Conservation (phyloP, 2,329 filamentous ascomycete genomes). For the Cytospora mali region DNA sequence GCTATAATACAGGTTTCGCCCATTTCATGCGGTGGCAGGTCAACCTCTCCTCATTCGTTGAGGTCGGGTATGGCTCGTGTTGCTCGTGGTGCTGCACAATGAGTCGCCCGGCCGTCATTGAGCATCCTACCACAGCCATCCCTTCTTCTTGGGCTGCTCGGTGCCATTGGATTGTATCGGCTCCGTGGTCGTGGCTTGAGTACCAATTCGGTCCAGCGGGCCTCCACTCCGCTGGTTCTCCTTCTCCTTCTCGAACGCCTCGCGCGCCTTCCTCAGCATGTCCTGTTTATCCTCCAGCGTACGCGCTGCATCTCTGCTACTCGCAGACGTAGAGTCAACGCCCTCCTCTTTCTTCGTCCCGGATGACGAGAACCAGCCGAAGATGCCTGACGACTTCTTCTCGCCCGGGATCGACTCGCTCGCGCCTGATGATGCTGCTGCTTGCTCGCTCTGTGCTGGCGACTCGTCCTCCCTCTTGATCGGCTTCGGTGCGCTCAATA, state of each 20-base stretch:
- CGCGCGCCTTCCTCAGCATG: slow-evolving; percentile 43
- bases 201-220: slow-evolving; percentile 52
- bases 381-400: slow-evolving; percentile 29
- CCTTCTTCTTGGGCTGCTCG: slow-evolving; percentile 46
- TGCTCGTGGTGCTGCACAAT: background rate
- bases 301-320: slow-evolving; percentile 39
- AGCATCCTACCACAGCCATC: slow-evolving; percentile 45
- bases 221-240: slow-evolving; percentile 55
- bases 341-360: slow-evolving; percentile 12
- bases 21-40: background rate
- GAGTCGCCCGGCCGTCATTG: background rate
- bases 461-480: slow-evolving; percentile 25
- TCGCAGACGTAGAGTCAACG: slow-evolving; percentile 9
- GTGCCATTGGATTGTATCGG: slow-evolving; percentile 32
- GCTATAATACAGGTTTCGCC: slow-evolving; percentile 21
- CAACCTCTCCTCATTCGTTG: background rate
- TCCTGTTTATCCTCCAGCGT: slow-evolving; percentile 39
- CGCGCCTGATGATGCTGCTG: slow-evolving; percentile 32
- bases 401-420: slow-evolving; percentile 33
- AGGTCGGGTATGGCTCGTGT: background rate
- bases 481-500: slow-evolving; percentile 48
- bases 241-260: slow-evolving; percentile 52
- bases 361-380: slow-evolving; percentile 37
- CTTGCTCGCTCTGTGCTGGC: slow-evolving; percentile 26
- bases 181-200: slow-evolving; percentile 36